Evolutionary conservation across 2,329 filamentous ascomycete genomes (phyloP), one percentile per base, ranked within the genome.

Genomic region (Epichloe typhina): DNA sequence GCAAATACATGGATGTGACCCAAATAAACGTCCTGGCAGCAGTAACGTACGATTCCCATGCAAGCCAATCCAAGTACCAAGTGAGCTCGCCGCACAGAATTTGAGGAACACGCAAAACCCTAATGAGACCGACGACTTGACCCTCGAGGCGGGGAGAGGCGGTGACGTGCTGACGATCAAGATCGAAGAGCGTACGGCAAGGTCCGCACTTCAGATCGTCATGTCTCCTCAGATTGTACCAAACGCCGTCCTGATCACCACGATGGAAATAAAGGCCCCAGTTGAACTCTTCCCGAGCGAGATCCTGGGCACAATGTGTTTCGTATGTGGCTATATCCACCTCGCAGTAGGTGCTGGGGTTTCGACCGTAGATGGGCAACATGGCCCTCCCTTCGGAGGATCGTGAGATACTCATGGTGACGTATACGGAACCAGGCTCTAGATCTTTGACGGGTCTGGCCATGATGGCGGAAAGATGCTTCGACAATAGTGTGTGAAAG

Each of bases 191-290:
- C n/a, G 53, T 53, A 2, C 54, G 39, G 35, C 26, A 54, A 5
- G 50, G 40, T 8, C 8, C 33, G 42, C 39, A 36, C 36, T 23
- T n/a, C 7, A 13, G 6, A 7, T 47, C 23, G 8, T 50, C 21
- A 12, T 43, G 33, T 23, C 46, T 31, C 11, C 21, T 31, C 39
- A 53, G 33, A 15, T 38, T 55, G 51, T 64, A 64, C 61, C 60
- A 62, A 8, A 58, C 60, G 21, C 64, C 59, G 35, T 60, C 53
- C 23, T 54, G 53, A 21, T 55, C 52, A 41, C 50, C 51, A 38
- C 60, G 59, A 48, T 68, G 62, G 53, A 59, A 64, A 55, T 68
- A 68, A 45, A 68, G 50, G n/a, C 64, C 65, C 66, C 65, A 68
- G 55, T 59, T 57, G 45, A 68, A 67, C 42, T 67, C 61, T 39